Evolutionary conservation across 495 filamentous ascomycete species (phyloP).

Genomic region (Penicillium maclennaniae): DNA sequence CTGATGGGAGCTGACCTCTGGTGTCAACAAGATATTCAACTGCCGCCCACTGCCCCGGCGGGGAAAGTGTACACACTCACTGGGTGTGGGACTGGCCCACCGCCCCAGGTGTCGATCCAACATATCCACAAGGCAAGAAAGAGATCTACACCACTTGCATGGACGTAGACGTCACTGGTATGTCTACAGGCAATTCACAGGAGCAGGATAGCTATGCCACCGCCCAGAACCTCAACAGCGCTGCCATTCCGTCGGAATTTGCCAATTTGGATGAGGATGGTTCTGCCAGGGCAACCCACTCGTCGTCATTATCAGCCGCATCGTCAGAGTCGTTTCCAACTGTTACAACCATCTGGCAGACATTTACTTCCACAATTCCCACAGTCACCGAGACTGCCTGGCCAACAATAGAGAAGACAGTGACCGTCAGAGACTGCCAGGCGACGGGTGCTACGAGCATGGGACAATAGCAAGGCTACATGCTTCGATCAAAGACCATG

Average conservation of each 20-base stretch:
- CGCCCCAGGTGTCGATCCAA: slow-evolving; percentile 39
- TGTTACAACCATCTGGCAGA: not conserved
- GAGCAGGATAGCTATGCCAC: slow-evolving; percentile 19
- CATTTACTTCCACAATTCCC: not conserved
- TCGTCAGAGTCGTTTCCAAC: not conserved
- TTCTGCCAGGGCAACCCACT: not conserved
- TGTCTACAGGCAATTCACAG: slow-evolving; percentile 9
- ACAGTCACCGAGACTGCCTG: slow-evolving; percentile 21
- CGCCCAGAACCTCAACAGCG: slow-evolving; percentile 36
- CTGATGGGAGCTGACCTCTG: slow-evolving; percentile 53
- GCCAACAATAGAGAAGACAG: slow-evolving; percentile 14
- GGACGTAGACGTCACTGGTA: slow-evolving; percentile 61
- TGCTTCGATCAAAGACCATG: not conserved
- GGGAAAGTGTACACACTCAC: slow-evolving; percentile 65
- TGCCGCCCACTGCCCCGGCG: slow-evolving; percentile 54
- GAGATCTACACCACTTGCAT: slow-evolving; percentile 82
- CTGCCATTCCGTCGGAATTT: slow-evolving; percentile 38
- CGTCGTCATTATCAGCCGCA: not conserved
- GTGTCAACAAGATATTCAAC: slow-evolving; percentile 73
- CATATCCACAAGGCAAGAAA: slow-evolving; percentile 48
- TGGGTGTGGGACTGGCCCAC: slow-evolving; percentile 94
- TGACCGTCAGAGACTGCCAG: slow-evolving; percentile 4
- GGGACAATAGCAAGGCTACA: not conserved
- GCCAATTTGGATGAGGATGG: slow-evolving; percentile 15
- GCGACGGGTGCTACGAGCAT: not conserved